Conservation (phyloP, 257 asterid genomes). For the Nicotiana paniculata region DNA sequence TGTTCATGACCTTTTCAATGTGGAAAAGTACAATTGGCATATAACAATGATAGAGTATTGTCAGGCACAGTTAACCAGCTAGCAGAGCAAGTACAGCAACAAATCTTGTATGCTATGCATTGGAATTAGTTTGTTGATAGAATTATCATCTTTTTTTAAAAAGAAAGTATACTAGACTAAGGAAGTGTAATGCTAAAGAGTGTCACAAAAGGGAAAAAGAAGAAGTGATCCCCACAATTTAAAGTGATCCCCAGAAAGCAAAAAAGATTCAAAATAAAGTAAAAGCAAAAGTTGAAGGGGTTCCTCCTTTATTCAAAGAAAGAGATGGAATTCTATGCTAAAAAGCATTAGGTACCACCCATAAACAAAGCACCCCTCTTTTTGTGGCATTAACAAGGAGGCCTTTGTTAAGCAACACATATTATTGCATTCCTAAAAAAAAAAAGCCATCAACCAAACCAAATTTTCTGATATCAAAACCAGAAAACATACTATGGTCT, state of each 20-base stretch:
- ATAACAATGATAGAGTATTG: not conserved
- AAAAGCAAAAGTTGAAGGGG: conserved; percentile 36
- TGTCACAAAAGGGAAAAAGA: conserved; percentile 7
- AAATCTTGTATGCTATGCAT: not conserved
- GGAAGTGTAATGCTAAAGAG: not conserved
- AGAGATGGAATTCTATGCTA: conserved; percentile 40
- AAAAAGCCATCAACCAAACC: not conserved
- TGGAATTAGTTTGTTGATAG: not conserved
- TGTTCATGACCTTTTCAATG: conserved; percentile 34
- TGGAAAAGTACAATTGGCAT: conserved; percentile 33
- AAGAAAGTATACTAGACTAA: conserved; percentile 8
- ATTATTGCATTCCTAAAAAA: not conserved
- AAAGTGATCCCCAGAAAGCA: conserved; percentile 24
- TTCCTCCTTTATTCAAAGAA: conserved; percentile 29
- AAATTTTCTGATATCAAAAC: not conserved
- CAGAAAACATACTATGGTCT: not conserved
- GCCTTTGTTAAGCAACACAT: conserved; percentile 6
- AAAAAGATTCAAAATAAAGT: conserved; percentile 25
- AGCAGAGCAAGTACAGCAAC: not conserved
- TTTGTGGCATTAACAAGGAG: not conserved
- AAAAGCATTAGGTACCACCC: conserved; percentile 22
- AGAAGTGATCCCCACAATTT: conserved; percentile 14
- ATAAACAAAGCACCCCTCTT: not conserved
- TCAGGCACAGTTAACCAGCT: not conserved
- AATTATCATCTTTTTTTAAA: not conserved